phyloP scores from a whole-genome alignment of 2,329 filamentous ascomycete genomes.

The Tolypocladium pustulatum region DNA sequence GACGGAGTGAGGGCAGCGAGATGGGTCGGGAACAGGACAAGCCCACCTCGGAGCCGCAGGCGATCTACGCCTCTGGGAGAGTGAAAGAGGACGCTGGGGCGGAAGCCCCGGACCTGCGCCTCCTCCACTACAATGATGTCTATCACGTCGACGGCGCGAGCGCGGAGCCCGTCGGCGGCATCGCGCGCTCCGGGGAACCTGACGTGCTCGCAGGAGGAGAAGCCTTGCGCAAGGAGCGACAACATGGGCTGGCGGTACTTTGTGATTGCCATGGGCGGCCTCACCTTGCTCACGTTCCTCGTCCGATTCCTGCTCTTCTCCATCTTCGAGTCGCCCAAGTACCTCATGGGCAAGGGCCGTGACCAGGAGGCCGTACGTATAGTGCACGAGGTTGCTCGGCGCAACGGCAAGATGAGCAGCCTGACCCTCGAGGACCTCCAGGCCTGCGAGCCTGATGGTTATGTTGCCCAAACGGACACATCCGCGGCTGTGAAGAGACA shows the following conservation, averaged over 20 bases:
- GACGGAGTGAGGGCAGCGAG: not conserved
- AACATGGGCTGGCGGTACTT: slow-evolving; percentile 78
- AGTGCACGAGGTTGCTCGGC: slow-evolving; percentile 62
- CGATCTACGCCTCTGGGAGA: slow-evolving; percentile 11
- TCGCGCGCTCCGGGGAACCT: slow-evolving; percentile 61
- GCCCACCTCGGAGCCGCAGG: slow-evolving; percentile 13
- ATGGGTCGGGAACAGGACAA: not conserved
- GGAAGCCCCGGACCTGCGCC: slow-evolving; percentile 55
- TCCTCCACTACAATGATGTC: slow-evolving; percentile 89
- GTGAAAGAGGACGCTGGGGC: not conserved
- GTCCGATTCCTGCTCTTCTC: slow-evolving; percentile 57
- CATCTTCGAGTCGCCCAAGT: slow-evolving; percentile 67
- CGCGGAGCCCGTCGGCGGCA: slow-evolving; percentile 73
- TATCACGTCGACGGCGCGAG: slow-evolving; percentile 74
- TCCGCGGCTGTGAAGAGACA: slow-evolving; percentile 48
- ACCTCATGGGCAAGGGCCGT: slow-evolving; percentile 61
- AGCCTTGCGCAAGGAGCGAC: slow-evolving; percentile 40
- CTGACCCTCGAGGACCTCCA: slow-evolving; percentile 51
- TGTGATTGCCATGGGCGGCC: slow-evolving; percentile 54
- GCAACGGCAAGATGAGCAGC: slow-evolving; percentile 51
- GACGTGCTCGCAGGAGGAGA: slow-evolving; percentile 49
- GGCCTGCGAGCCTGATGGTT: slow-evolving; percentile 45
- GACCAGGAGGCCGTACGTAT: slow-evolving; percentile 61
- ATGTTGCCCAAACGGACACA: slow-evolving; percentile 34
- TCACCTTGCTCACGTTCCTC: slow-evolving; percentile 62